A percentile compares a stretch with the other conserved stretches of the same genome.
These are phyloP conservation scores for Teunomyces barrocoloradensis DNA, from an alignment of 805 yeast species.

Conservation along the genomic window DNA sequence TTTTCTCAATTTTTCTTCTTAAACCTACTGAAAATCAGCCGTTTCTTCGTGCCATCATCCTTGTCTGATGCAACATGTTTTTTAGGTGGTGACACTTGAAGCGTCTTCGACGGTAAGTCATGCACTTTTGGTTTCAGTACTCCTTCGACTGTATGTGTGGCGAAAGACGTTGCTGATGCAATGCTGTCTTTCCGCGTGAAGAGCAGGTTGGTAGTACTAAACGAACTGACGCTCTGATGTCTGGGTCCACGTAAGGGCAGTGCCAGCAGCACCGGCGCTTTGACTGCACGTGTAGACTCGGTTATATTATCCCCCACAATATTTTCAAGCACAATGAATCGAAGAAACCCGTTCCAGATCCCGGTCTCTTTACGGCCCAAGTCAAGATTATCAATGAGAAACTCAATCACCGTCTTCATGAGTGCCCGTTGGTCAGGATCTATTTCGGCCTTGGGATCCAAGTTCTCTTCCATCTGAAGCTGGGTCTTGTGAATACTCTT, in stretches of 20 bases:
- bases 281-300: background rate
- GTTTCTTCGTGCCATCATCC: background rate
- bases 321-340: background rate
- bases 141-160: background rate
- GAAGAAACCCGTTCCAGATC: background rate
- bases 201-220: slow-evolving; percentile 5
- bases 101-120: background rate
- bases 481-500: background rate
- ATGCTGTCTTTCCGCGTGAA: slow-evolving; percentile 6
- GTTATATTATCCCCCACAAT: background rate
- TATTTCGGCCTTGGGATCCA: background rate
- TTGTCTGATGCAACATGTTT: background rate
- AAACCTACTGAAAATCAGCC: slow-evolving; percentile 7
- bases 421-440: background rate
- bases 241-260: slow-evolving; percentile 3
- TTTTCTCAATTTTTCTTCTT: slow-evolving; percentile 3
- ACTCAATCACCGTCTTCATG: background rate
- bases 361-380: background rate
- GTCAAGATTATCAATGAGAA: background rate
- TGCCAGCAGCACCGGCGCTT: background rate
- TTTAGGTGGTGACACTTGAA: background rate
- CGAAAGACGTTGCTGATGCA: slow-evolving; percentile 4
- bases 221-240: slow-evolving; percentile 6
- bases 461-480: background rate
- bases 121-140: background rate